Percentiles rank a stretch among this genome's conserved stretches.
Conservation (phyloP, 2,329 filamentous ascomycete species). For the Tolypocladium album region DNA sequence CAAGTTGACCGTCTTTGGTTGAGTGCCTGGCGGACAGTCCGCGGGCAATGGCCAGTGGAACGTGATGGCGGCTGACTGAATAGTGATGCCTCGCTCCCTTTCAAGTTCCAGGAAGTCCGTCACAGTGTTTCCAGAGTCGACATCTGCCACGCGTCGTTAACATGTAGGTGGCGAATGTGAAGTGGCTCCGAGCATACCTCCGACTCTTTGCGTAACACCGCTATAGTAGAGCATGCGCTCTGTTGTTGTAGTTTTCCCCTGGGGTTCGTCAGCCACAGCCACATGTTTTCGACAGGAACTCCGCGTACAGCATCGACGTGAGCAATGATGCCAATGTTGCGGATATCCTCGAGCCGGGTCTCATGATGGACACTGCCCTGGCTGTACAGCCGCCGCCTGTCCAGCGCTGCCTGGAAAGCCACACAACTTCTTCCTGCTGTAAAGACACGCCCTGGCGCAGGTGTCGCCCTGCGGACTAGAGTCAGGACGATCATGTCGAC, state of each 20-base stretch:
- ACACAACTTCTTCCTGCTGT: not conserved
- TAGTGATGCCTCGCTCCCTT: conserved; percentile 86
- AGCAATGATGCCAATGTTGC: conserved; percentile 97
- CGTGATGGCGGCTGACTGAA: conserved; percentile 92
- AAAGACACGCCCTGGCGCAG: not conserved
- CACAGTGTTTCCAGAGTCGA: conserved; percentile 92
- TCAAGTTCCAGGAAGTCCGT: conserved; percentile 95
- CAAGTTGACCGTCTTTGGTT: conserved; percentile 66
- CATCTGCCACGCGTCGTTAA: conserved; percentile 41
- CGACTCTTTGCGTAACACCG: conserved; percentile 76
- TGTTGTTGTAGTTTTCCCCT: conserved; percentile 95
- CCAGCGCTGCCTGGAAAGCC: not conserved
- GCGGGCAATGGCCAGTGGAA: conserved; percentile 74
- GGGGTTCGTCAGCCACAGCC: conserved; percentile 3
- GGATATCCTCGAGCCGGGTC: conserved; percentile 41
- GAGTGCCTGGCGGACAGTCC: conserved; percentile 25
- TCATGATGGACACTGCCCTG: conserved; percentile 10
- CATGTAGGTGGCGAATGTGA: not conserved
- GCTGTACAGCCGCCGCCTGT: not conserved
- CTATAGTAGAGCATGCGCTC: conserved; percentile 99
- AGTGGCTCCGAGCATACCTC: conserved; percentile 37
- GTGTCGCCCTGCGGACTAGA: conserved; percentile 4
- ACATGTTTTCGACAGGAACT: too few relatives aligned
- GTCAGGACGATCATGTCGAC: conserved; percentile 7
- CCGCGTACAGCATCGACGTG: conserved; percentile 77